Evolutionary conservation across 257 asterid species (phyloP), one percentile per base, ranked within the genome.

Genomic region (Solanum corneliomulleri): DNA sequence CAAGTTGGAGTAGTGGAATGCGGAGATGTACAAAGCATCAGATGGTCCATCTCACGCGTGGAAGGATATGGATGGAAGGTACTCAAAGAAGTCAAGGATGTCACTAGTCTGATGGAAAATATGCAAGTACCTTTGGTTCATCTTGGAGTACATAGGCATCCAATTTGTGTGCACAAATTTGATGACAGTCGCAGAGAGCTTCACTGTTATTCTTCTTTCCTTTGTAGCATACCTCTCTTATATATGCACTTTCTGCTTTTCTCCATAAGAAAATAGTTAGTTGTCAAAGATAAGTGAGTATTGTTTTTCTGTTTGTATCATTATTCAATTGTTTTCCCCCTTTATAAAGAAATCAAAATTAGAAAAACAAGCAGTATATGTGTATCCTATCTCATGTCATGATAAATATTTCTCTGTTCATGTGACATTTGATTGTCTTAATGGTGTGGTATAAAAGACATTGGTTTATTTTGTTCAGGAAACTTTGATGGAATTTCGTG

Each of bases 401-500:
- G 47, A 12, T 44, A 44, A 44, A 23, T 44, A 25, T 12, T 13
- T 39, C 31, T 85, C 70, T 82, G 33, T 83, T 64, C 68, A 27
- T 84, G 58, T 25, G 45, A 37, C 86, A 47, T 58, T 37, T 31
- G 29, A 70, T 87, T 84, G 27, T 20, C 77, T 72, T 37, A 81
- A 37, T 41, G 45, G 12, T 45, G 12, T 58, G 37, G 41, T 66
- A 47, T 84, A 82, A 35, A 69, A 89, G 85, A 83, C 60, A 52
- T 68, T 77, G 47, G 31, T 76, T 69, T 88, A 56, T 86, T 64
- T 84, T 91, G 83, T 71, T 83, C 92, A 97, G 99, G 96, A 93
- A 41, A 91, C 91, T 78, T 86, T 94, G 86, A 88, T 96, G 91
- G 98, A 96, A 89, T 97, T 97, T 86, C 98, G 98, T 75, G 99